Evolutionary conservation across 257 asterid species (phyloP).

Genomic region (Primulina eburnea): DNA sequence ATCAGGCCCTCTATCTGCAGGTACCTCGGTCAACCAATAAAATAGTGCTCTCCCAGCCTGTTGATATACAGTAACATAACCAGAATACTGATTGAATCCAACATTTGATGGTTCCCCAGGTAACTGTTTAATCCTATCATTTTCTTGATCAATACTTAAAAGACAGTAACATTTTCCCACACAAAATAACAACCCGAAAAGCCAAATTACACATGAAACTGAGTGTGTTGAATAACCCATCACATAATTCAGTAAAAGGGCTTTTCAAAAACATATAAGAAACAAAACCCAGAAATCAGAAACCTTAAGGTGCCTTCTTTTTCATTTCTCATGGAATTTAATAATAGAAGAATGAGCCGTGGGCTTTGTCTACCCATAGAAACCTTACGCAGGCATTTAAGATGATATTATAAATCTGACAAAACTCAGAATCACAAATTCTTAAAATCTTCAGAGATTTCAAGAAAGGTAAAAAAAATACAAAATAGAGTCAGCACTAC

Average conservation of each 20-base stretch:
- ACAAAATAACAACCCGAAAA: conserved; percentile 35
- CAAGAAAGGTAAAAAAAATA: background rate
- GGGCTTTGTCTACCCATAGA: conserved; percentile 16
- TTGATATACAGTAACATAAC: conserved; percentile 74
- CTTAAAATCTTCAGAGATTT: conserved; percentile 34
- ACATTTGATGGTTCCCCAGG: conserved; percentile 87
- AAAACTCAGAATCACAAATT: conserved; percentile 34
- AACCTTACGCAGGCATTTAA: conserved; percentile 27
- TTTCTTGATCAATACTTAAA: conserved; percentile 57
- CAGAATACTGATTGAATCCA: conserved; percentile 72
- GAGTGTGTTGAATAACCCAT: conserved; percentile 33
- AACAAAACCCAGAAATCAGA: conserved; percentile 29
- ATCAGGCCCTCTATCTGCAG: conserved; percentile 50
- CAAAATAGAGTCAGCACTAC: conserved; percentile 37
- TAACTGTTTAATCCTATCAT: conserved; percentile 62
- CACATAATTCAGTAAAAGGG: background rate
- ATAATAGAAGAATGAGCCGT: conserved; percentile 23
- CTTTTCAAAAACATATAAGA: background rate
- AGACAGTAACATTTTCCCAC: conserved; percentile 45
- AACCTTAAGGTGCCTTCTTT: conserved; percentile 22
- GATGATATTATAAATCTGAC: conserved; percentile 24
- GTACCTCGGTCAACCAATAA: conserved; percentile 90
- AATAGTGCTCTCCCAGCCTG: conserved; percentile 81
- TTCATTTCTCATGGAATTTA: conserved; percentile 22
- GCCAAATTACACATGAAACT: conserved; percentile 23